Base-by-base conservation (phyloP, 345 rosid species). In the Kandelia obovata region DNA sequence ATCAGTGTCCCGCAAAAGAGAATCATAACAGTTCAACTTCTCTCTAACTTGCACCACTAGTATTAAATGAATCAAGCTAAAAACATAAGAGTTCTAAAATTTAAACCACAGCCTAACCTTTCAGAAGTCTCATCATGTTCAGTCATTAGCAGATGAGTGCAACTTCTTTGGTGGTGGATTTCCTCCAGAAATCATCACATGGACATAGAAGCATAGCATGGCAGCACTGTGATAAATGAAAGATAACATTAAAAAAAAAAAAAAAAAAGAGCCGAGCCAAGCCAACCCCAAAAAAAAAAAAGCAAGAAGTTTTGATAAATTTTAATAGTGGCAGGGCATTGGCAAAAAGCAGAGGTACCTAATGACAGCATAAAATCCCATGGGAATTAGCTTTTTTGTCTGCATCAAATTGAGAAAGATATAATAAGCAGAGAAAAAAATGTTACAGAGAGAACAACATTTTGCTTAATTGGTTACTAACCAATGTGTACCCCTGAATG, bases 151-250 rank as follows among this genome's bases (percentile, higher is more conserved):
- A 70, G 57, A 67, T 47, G 80, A 68, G 58, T 86, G 90, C 85
- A 78, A 73, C 84, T 92, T 90, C 84, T 88, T 92, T 58, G 98
- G 99, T 37, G 97, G 97, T 34, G 98, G 99, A 68, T 96, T 92
- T 66, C 99, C 99, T 67, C 99, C 98, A 1, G 98, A 85, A 46
- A 88, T 64, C 76, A 90, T 74, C 77, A 95, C 97, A 68, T 92
- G 83, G 0, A 77, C 72, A 71, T 87, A 96, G 83, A 92, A 92
- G 77, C 84, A 87, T 62, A 92, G 75, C 98, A 92, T 95, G 34
- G 83, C 85, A 70, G 90, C 91, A 85, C 99, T 95, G 85, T n/a
- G 27, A 43, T 17, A 3, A 59, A 43, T 52, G 46, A 19, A 28
- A 60, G n/a, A 20, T 13, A 32, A n/a, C 27, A 26, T 31, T 1